phyloP scores from a whole-genome alignment of 2,329 filamentous ascomycete genomes.

The Tolypocladium album region DNA sequence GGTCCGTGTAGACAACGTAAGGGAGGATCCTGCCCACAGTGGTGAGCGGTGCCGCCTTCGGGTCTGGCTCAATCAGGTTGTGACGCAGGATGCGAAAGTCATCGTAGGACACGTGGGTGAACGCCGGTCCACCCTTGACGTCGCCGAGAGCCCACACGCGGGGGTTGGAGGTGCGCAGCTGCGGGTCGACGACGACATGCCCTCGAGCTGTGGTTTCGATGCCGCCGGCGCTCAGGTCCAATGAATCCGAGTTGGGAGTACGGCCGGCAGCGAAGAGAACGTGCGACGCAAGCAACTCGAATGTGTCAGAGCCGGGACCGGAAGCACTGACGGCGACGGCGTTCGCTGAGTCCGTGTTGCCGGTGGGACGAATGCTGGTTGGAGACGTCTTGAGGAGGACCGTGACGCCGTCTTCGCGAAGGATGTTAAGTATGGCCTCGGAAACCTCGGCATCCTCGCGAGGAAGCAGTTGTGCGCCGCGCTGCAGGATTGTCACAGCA shows the following conservation, averaged over 20 bases:
- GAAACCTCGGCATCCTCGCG: constrained; percentile 38
- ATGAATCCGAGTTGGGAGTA: constrained; percentile 34
- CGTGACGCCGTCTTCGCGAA: constrained; percentile 33
- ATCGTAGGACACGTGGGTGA: constrained; percentile 47
- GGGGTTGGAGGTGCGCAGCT: constrained; percentile 29
- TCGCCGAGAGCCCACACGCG: constrained; percentile 40
- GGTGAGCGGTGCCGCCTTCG: not conserved
- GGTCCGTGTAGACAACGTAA: constrained; percentile 42
- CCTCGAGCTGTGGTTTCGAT: constrained; percentile 28
- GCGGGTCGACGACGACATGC: constrained; percentile 31
- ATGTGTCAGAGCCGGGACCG: constrained; percentile 2
- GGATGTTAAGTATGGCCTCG: constrained; percentile 26
- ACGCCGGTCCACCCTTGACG: constrained; percentile 38
- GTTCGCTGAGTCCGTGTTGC: constrained; percentile 1
- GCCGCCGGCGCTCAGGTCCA: constrained; percentile 29
- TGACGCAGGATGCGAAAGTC: constrained; percentile 39
- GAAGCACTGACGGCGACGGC: constrained; percentile 10
- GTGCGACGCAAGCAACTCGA: constrained; percentile 28
- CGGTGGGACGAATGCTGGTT: constrained; percentile 11
- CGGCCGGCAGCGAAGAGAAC: constrained; percentile 39
- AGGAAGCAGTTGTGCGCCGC: constrained; percentile 28
- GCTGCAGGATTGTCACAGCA: constrained; percentile 36
- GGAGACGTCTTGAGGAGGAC: constrained; percentile 27
- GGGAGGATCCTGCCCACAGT: constrained; percentile 15
- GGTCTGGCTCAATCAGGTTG: constrained; percentile 23